Percentiles rank a stretch among this genome's conserved stretches.
Evolutionary conservation across 129 eudicot genomes (phyloP).

Genomic region (Oenanthe sinensis): DNA sequence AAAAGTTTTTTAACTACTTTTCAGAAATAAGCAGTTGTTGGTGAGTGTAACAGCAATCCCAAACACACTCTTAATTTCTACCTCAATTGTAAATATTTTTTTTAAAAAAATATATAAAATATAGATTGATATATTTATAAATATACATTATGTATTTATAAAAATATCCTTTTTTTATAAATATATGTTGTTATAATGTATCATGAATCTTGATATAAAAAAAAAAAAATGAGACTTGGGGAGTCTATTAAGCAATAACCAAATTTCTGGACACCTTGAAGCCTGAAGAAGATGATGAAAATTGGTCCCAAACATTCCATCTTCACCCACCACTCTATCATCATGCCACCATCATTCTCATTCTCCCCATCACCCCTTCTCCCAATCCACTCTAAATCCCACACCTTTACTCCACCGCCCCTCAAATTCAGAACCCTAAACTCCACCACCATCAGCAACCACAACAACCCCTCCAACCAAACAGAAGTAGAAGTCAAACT

Average conservation of each 20-base stretch:
- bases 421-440: constrained; percentile 9
- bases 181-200: no score
- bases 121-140: no score
- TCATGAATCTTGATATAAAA: no score
- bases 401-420: neutral
- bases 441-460: neutral
- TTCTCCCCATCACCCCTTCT: neutral
- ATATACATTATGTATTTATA: no score
- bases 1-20: no score
- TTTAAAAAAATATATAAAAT: no score
- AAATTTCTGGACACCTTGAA: neutral
- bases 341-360: constrained; percentile 3
- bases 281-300: neutral
- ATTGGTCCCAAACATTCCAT: neutral
- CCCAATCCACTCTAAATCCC: neutral
- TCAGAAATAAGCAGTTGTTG: no score
- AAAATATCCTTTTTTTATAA: no score
- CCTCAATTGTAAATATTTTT: no score
- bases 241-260: neutral
- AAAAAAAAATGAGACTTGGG: no score
- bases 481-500: constrained; percentile 92
- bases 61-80: no score
- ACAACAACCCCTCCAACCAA: neutral
- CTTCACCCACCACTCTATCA: neutral
- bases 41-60: no score